These are phyloP conservation scores for Warburgia ugandensis DNA, from an alignment of 164 flowering plant genomes.

Conservation along the genomic window DNA sequence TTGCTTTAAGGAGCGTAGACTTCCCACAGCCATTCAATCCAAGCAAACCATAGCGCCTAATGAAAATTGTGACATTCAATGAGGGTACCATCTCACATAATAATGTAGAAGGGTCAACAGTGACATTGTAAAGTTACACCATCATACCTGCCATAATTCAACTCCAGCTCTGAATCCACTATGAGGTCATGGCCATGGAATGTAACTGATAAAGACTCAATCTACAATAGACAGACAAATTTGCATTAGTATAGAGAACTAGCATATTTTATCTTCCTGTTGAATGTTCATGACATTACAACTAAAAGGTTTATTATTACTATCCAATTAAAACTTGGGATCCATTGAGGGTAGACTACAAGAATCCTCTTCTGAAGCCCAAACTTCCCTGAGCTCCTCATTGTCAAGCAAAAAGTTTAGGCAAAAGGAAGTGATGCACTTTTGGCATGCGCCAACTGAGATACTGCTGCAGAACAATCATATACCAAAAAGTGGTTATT, in stretches of 20 bases:
- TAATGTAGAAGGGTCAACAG: neutral
- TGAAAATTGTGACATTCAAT: slow-evolving; percentile 5
- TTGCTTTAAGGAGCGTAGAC: slow-evolving; percentile 82
- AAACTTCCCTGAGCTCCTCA: no score
- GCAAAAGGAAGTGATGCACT: no score
- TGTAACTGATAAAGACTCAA: slow-evolving; percentile 86
- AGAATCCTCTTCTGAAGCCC: no score
- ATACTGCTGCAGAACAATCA: no score
- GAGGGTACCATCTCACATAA: neutral
- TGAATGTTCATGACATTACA: neutral
- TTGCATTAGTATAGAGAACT: neutral
- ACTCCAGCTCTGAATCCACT: slow-evolving; percentile 88
- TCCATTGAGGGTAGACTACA: no score
- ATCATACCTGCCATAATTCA: slow-evolving; percentile 87
- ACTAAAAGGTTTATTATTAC: neutral
- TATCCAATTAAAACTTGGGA: no score
- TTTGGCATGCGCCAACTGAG: no score
- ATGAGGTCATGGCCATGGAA: slow-evolving; percentile 97
- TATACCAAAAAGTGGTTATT: no score
- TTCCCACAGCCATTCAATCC: slow-evolving; percentile 98
- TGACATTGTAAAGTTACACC: neutral
- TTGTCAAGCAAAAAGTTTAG: no score
- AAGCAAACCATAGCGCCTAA: slow-evolving; percentile 88
- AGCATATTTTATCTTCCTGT: neutral
- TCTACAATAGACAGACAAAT: slow-evolving; percentile 38